A percentile compares a stretch with the other conserved stretches of the same genome.
phyloP scores from a whole-genome alignment of 176 grass and related monocot species.

The Phoenix roebelenii region DNA sequence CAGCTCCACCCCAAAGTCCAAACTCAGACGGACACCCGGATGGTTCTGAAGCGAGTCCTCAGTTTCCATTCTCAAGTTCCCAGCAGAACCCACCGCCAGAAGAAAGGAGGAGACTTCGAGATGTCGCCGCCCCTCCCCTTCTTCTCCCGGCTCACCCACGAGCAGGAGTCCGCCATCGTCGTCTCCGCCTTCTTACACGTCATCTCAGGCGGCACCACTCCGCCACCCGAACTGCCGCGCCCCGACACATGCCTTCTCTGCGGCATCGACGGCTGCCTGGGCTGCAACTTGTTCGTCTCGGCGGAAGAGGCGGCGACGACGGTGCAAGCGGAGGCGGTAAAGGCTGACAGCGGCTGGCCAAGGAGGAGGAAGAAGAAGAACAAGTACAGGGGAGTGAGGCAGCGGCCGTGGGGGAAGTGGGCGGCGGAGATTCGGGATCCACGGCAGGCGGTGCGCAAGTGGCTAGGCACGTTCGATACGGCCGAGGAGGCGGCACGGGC shows the following conservation, averaged over 20 bases:
- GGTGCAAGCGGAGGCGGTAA: constrained; percentile 10
- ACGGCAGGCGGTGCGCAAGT: constrained; percentile 55
- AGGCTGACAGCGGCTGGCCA: neutral
- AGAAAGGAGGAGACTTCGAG: too few species aligned
- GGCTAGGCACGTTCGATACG: constrained; percentile 86
- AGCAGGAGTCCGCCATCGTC: constrained; percentile 65
- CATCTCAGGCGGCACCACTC: constrained; percentile 33
- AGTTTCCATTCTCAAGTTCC: too few species aligned
- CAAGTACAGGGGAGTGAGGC: constrained; percentile 62
- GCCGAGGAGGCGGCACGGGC: constrained; percentile 65
- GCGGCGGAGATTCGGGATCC: constrained; percentile 89
- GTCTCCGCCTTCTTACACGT: constrained; percentile 66
- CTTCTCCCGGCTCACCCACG: neutral
- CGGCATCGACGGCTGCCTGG: constrained; percentile 37
- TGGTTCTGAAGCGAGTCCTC: too few species aligned
- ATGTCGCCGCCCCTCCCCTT: too few species aligned
- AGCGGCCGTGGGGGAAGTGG: constrained; percentile 71
- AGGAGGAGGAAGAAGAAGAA: constrained; percentile 27
- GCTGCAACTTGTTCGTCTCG: constrained; percentile 17
- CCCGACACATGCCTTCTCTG: constrained; percentile 26
- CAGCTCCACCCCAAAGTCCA: too few species aligned
- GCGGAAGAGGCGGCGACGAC: neutral
- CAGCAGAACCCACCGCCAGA: too few species aligned
- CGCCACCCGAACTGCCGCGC: neutral
- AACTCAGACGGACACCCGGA: too few species aligned